Evolutionary conservation across 2,329 filamentous ascomycete species (phyloP), one percentile per base, ranked within the genome.

Genomic region (Akanthomyces dipterigenus): DNA sequence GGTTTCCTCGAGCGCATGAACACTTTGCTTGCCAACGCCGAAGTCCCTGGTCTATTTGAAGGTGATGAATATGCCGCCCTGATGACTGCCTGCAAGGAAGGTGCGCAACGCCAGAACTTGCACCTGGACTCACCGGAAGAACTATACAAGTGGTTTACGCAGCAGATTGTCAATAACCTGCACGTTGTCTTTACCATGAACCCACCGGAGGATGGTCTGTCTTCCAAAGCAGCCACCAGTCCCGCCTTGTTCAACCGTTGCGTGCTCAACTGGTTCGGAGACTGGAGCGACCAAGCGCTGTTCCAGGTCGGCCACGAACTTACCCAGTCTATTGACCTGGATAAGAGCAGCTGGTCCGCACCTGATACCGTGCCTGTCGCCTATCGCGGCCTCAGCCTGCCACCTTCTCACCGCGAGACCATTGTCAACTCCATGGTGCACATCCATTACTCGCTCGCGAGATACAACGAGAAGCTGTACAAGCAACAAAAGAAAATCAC

Each of bases 151-250:
- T 99, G 95, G 95, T 99, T 99, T 78, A 99, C 96, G 0, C 91
- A 96, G 69, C 95, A 99, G 74, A 98, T 99, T 69, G 90, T 99
- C 73, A 96, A 96, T 80, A 99, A 99, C 71, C 79, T 99, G 45
- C 95, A 99, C 70, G 95, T 99, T 53, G 95, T 99, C 24, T 99
- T 99, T 75, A 99, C 95, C 3, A 99, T 99, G 95, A 99, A 99
- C 75, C 95, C 95, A 16, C 96, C 95, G 0, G 91, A 97, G 71
- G 95, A 95, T 68, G 93, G 95, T 0, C 79, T 99, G 9, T 95
- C 91, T 1, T 96, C 92, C 36, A 98, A 97, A 79, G 95, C 95
- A 61, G 96, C 95, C 31, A 99, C 96, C 3, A 97, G 92, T 83
- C 95, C 95, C 63, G 95, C 95, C 45, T 78, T 99, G 70, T 99